Percentiles rank a stretch among this genome's conserved stretches.
Evolutionary conservation across 306 rosid species (phyloP).

Genomic region (Mimosa pudica): DNA sequence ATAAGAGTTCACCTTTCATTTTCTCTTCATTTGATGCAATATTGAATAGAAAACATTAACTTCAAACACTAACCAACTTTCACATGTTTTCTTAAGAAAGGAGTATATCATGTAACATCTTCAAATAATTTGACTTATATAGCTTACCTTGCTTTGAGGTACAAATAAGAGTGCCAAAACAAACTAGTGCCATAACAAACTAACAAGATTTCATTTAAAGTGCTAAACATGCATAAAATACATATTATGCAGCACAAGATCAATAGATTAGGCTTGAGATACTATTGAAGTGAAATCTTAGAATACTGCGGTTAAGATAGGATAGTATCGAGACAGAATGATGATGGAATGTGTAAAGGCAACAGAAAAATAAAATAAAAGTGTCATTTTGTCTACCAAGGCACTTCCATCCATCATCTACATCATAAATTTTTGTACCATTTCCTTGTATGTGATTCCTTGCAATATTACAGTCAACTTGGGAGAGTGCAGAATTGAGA

Average conservation of each 20-base stretch:
- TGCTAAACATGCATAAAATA: not conserved
- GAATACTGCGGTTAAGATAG: not conserved
- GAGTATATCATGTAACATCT: not conserved
- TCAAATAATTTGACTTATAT: not conserved
- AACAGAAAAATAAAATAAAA: too few relatives aligned
- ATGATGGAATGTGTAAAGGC: too few relatives aligned
- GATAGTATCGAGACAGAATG: too few relatives aligned
- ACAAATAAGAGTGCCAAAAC: not conserved
- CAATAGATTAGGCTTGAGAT: not conserved
- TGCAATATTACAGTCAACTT: not conserved
- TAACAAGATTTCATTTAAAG: not conserved
- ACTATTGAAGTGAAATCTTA: not conserved
- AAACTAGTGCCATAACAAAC: not conserved
- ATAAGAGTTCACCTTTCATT: too few relatives aligned
- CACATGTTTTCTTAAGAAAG: too few relatives aligned
- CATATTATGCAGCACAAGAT: not conserved
- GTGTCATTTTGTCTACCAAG: too few relatives aligned
- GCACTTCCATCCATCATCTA: too few relatives aligned
- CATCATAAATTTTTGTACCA: not conserved
- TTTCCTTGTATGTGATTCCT: not conserved
- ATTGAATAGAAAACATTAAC: too few relatives aligned
- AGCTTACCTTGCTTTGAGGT: not conserved
- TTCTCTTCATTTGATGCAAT: too few relatives aligned
- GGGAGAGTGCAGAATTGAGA: not conserved
- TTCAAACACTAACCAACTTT: too few relatives aligned